Evolutionary conservation across 331 rosid species (phyloP), one percentile per base, ranked within the genome.

Genomic region (Quercus phellos): DNA sequence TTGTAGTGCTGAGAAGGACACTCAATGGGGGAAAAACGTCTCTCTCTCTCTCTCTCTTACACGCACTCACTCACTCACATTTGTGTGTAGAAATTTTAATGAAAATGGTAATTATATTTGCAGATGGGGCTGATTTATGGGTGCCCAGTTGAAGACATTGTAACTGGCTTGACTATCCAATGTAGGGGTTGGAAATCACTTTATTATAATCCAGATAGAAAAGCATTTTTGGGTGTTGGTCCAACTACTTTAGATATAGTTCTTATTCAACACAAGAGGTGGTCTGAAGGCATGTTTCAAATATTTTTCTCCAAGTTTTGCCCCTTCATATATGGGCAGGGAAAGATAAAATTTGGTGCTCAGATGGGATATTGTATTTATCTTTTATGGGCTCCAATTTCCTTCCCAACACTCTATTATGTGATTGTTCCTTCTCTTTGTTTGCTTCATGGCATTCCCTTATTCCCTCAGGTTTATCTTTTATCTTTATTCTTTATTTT

Each of bases 121-220:
- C 87, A 92, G 92, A 88, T 83, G 83, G 97, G 97, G 58, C 67
- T 92, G 71, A 70, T 90, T 6, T 92, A 92, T 77, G 97, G 97
- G 24, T 84, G 83, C 70, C 84, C 91, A 0, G 90, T 68, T 12
- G 98, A 93, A 83, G 96, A 93, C 46, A 27, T 82, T 21, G 85
- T 77, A 12, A 90, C 91, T 18, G 96, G 98, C 16, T 75, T 89
- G 30, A 71, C 78, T 50, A 81, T 88, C 64, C 86, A 86, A 64
- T 89, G 93, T 77, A 81, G 90, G 79, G 96, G 96, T 0, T 93
- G 96, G 97, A 90, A 85, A 83, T 92, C 96, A 0, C 60, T 89
- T 32, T 88, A 89, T 55, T 90, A 90, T 60, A 90, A 85, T 75
- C 94, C 97, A 11, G 60, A 80, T 38, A 86, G 82, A 42, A 78